Conservation (phyloP, 2,329 filamentous ascomycete genomes). For the Neospermospora avenae region DNA sequence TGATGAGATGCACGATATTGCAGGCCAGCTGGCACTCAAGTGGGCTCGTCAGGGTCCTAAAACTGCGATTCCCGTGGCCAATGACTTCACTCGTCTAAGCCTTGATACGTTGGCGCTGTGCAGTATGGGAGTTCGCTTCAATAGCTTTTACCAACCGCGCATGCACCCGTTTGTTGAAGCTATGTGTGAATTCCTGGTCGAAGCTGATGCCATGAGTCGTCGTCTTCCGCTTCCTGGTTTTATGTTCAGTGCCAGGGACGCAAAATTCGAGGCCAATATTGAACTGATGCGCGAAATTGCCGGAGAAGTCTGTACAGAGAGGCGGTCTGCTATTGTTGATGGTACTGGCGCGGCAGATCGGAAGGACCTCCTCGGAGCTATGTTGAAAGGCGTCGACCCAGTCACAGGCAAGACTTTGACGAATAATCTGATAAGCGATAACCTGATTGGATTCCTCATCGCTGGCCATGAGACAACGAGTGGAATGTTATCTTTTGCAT, state of each 20-base stretch:
- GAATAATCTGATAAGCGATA: constrained; percentile 61
- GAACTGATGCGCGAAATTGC: constrained; percentile 52
- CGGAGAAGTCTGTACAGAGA: constrained; percentile 54
- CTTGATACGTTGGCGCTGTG: constrained; percentile 69
- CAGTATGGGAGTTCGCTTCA: constrained; percentile 53
- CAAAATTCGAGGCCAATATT: constrained; percentile 53
- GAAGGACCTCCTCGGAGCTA: constrained; percentile 66
- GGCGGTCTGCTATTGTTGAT: too few relatives aligned
- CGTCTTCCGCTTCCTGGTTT: constrained; percentile 46
- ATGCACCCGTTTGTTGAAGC: constrained; percentile 67
- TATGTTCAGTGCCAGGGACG: constrained; percentile 41
- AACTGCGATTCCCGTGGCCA: constrained; percentile 54
- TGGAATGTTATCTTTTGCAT: constrained; percentile 47
- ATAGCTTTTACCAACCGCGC: constrained; percentile 66
- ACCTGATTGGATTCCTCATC: constrained; percentile 70
- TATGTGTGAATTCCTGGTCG: constrained; percentile 62
- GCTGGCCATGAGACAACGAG: constrained; percentile 63
- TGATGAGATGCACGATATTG: constrained; percentile 65
- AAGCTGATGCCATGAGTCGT: constrained; percentile 49
- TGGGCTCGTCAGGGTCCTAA: constrained; percentile 60
- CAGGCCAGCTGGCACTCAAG: constrained; percentile 63
- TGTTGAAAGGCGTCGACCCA: constrained; percentile 65
- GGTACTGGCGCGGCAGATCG: constrained; percentile 51
- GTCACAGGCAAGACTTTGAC: constrained; percentile 63
- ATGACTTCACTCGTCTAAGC: constrained; percentile 69